Conservation (phyloP, 1,139 yeast genomes). For the Hansenula sp. region DNA sequence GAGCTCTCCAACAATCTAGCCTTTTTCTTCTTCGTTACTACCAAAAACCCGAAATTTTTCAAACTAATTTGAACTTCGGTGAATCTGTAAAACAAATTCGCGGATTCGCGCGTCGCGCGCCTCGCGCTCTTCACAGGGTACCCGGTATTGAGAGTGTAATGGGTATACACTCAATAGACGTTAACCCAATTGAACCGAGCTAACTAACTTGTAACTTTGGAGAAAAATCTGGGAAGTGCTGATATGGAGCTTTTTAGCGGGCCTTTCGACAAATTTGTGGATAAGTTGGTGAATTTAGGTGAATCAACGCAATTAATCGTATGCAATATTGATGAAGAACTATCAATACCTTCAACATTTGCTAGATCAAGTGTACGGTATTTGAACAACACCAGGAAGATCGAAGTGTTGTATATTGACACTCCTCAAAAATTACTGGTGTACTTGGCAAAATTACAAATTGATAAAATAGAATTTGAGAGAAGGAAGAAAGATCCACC, state of each 20-base stretch:
- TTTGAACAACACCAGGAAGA: slow-evolving; percentile 13
- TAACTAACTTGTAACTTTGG: too few relatives aligned
- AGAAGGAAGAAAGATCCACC: too few relatives aligned
- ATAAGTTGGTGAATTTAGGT: neutral
- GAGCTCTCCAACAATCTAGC: neutral
- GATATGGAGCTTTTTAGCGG: neutral
- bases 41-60: neutral
- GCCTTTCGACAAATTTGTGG: slow-evolving; percentile 1
- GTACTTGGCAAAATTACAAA: slow-evolving; percentile 27
- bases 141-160: neutral
- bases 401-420: slow-evolving; percentile 25
- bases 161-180: too few relatives aligned
- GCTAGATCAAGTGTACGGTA: slow-evolving; percentile 8
- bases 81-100: neutral
- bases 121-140: too few relatives aligned
- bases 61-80: neutral
- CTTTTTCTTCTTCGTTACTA: neutral
- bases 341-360: neutral
- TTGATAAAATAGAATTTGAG: slow-evolving; percentile 9
- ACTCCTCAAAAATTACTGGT: slow-evolving; percentile 26
- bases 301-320: neutral
- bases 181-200: too few relatives aligned
- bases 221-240: neutral
- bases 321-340: slow-evolving; percentile 1
- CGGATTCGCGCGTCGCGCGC: neutral